These are phyloP conservation scores for Cantharellus anzutake DNA, from an alignment of 768 basidiomycete species.

Conservation along the genomic window DNA sequence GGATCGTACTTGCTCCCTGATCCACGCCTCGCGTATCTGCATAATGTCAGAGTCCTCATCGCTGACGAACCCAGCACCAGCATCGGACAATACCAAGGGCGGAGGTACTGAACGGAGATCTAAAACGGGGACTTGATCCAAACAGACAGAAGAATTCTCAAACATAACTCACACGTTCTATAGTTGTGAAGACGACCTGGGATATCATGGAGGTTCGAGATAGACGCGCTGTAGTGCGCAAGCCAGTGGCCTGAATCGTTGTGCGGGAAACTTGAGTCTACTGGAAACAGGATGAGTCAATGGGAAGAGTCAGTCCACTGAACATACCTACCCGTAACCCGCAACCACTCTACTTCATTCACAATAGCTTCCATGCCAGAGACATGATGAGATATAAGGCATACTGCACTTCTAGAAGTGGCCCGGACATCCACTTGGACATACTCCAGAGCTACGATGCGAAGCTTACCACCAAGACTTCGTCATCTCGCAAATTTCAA, in stretches of 20 bases:
- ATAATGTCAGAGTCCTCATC: constrained; percentile 41
- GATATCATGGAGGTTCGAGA: not conserved
- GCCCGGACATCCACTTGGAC: not conserved
- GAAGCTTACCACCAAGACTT: not conserved
- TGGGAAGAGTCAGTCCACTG: not conserved
- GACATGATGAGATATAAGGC: not conserved
- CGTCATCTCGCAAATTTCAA: not conserved
- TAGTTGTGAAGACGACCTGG: not conserved
- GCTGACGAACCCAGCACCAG: constrained; percentile 40
- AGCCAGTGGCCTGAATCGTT: not conserved
- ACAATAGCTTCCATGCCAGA: too few relatives aligned
- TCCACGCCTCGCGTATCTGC: constrained; percentile 45
- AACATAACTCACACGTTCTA: not conserved
- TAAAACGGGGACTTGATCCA: not conserved
- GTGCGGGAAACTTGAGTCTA: not conserved
- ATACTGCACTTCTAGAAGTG: not conserved
- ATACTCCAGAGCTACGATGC: not conserved
- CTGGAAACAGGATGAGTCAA: not conserved
- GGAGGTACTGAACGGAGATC: not conserved
- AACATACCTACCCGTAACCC: too few relatives aligned
- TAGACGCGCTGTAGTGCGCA: too few relatives aligned
- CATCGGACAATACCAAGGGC: constrained; percentile 20
- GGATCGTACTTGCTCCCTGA: constrained; percentile 19
- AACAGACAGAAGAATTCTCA: not conserved
- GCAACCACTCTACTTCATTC: too few relatives aligned